These are phyloP conservation scores for Nidularia pulvinata DNA, from an alignment of 768 basidiomycete species.

Conservation along the genomic window DNA sequence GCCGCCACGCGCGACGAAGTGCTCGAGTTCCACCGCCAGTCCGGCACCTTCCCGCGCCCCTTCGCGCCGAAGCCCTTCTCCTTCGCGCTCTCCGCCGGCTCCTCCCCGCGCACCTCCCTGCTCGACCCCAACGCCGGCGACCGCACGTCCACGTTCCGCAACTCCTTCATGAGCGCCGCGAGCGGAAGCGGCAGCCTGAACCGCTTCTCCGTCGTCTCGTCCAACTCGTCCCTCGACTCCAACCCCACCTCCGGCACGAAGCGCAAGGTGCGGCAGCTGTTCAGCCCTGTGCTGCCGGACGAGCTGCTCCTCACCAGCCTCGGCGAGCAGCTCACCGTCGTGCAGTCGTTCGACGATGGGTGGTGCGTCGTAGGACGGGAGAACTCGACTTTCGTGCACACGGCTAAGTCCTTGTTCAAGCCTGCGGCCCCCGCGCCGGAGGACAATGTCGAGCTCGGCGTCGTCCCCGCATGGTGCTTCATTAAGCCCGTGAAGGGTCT, in stretches of 20 bases:
- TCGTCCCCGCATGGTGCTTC: constrained; percentile 81
- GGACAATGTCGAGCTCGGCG: constrained; percentile 60
- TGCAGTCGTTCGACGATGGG: constrained; percentile 75
- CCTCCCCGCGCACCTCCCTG: constrained; percentile 9
- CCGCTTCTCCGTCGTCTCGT: constrained; percentile 38
- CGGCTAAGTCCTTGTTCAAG: constrained; percentile 39
- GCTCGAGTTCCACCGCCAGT: constrained; percentile 39
- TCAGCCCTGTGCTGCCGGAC: constrained; percentile 72
- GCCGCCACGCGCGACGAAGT: constrained; percentile 34
- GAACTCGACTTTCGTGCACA: constrained; percentile 20
- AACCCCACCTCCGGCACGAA: constrained; percentile 27
- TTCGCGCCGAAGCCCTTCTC: constrained; percentile 37
- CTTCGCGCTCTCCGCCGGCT: constrained; percentile 29
- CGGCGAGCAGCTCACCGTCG: constrained; percentile 61
- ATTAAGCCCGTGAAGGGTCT: constrained; percentile 60
- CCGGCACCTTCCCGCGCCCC: constrained; percentile 37
- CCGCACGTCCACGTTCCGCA: constrained; percentile 22
- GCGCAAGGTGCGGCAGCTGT: constrained; percentile 64
- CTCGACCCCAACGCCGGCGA: constrained; percentile 10
- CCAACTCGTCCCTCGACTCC: constrained; percentile 30
- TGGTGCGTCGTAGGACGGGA: constrained; percentile 78
- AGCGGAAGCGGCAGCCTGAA: constrained; percentile 18
- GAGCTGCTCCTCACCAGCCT: constrained; percentile 54
- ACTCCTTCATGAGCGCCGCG: constrained; percentile 24
- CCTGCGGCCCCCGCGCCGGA: constrained; percentile 16